Base-by-base conservation (phyloP, 257 asterid genomes). In the Solanum ossicruentum region DNA sequence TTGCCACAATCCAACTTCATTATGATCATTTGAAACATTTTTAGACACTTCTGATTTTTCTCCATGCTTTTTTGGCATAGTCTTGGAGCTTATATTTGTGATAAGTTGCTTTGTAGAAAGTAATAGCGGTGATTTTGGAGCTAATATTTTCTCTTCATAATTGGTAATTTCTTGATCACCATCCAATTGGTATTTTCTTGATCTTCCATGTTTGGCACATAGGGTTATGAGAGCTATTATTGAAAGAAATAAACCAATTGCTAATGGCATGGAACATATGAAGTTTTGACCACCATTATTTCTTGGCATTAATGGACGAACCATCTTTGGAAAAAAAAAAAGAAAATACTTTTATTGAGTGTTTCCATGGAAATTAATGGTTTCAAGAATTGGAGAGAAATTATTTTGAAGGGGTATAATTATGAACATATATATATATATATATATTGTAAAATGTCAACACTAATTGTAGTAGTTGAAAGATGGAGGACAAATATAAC, bases 1-100 rank as follows among this genome's bases (percentile, higher is more conserved):
- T 78, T 93, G 97, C 99, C 98, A 95, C 88, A 95, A 58, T 13
- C 98, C 98, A 45, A 81, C 86, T 66, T 32, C 75, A 16, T 66
- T 66, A 23, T 90, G 94, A 55, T 12, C 56, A 71, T 20, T 71
- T 43, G 80, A 43, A 43, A 51, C 23, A 8, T 9, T 66, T 43
- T 55, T 83, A 8, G 1, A 32, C 82, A 26, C 84, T 15, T 63
- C 87, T 9, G 83, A 7, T 47, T 82, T 86, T 61, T 82, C 86
- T 4, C 77, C 72, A 7, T 65, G 10, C 6, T 69, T 32, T 12
- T 90, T 87, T n/a, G 56, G 80, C 36, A 72, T 3, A 1, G 20
- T 12, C 56, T 72, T 72, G 12, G 36, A 20, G 36, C 56, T 72
- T 72, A 72, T 43, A 20, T 26, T 72, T 72, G 80, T 72, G 6